Evolutionary conservation across 768 basidiomycete genomes (phyloP).

Genomic region (Boletus rufocinnamomeus): DNA sequence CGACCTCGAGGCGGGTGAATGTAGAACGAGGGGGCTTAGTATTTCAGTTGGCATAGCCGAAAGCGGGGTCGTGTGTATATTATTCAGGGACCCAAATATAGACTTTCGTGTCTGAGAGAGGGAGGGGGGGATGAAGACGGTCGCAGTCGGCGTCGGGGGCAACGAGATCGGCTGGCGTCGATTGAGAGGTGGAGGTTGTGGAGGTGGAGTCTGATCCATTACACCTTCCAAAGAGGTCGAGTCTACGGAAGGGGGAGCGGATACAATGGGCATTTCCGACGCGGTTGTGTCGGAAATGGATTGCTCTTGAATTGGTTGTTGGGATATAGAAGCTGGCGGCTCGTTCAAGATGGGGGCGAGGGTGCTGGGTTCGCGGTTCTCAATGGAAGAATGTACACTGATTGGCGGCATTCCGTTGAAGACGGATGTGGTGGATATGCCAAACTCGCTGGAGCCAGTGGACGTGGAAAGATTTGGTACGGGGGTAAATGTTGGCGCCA

Average conservation of each 20-base stretch:
- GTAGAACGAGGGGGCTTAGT: slow-evolving; percentile 32
- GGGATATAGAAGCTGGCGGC: not conserved
- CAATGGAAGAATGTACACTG: not conserved
- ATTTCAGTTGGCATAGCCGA: slow-evolving; percentile 31
- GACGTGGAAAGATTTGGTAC: not conserved
- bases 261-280: slow-evolving; percentile 12
- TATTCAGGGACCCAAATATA: slow-evolving; percentile 23
- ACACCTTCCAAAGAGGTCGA: slow-evolving; percentile 6
- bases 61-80: slow-evolving; percentile 28
- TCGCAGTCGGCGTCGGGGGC: slow-evolving; percentile 35
- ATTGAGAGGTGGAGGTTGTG: slow-evolving; percentile 32
- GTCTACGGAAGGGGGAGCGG: slow-evolving; percentile 18
- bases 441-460: not conserved
- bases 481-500: slow-evolving; percentile 22
- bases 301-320: slow-evolving; percentile 1
- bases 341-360: not conserved
- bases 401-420: not conserved
- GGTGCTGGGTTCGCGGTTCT: not conserved
- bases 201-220: slow-evolving; percentile 14
- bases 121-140: slow-evolving; percentile 19
- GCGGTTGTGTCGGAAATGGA: not conserved
- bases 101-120: slow-evolving; percentile 19
- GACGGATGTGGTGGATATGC: not conserved
- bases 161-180: slow-evolving; percentile 36
- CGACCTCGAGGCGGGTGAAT: slow-evolving; percentile 27